Evolutionary conservation across 352 stramenopile species (phyloP), one percentile per base, ranked within the genome.

Genomic region (Hyaloperonospora arabidopsidis): DNA sequence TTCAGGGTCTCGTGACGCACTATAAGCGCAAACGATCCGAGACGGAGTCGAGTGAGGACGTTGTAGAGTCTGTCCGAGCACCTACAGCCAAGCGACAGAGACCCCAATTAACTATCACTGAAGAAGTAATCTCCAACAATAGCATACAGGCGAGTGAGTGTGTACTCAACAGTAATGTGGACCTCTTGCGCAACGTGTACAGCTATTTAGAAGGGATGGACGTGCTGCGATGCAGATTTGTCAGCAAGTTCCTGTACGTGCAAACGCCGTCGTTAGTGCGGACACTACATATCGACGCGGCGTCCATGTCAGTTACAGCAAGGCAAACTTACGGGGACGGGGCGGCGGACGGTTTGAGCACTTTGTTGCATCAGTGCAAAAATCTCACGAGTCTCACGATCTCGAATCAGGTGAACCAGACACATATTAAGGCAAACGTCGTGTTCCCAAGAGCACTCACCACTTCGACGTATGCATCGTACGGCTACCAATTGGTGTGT

Each of bases 1-100:
- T 90, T 15, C 80, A 90, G 52, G 66, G 76, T 21, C 70, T 90
- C 19, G 77, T 90, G 54, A 87, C 79, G 15, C 67, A 77, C 48
- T 74, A 84, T 51, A 75, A 81, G 53, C 65, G 70, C 36, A 71
- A 70, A 40, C 58, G 58, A 12, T 48, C 39, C 1, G 49, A 64
- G 15, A 56, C 40, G 4, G 55, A 67, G 1, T 45, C 49, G 17
- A 54, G 29, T 21, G 65, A 64, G 13, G 56, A 36, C 32, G 14
- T 56, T 14, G 50, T 59, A 36, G 51, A 44, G 19, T 32, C 49
- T 8, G 57, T 61, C 2, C 38, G 47, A 50, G 38, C 65, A 1
- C 23, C 25, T 17, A 45, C 52, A 0, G 59, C 63, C 21, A 69
- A 60, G 22, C 54, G 41, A 45, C 53, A 44, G 40, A 41, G 36